A percentile compares a stretch with the other conserved stretches of the same genome.
phyloP scores from a whole-genome alignment of 768 basidiomycete species.

The Kwoniella newhampshirensis region DNA sequence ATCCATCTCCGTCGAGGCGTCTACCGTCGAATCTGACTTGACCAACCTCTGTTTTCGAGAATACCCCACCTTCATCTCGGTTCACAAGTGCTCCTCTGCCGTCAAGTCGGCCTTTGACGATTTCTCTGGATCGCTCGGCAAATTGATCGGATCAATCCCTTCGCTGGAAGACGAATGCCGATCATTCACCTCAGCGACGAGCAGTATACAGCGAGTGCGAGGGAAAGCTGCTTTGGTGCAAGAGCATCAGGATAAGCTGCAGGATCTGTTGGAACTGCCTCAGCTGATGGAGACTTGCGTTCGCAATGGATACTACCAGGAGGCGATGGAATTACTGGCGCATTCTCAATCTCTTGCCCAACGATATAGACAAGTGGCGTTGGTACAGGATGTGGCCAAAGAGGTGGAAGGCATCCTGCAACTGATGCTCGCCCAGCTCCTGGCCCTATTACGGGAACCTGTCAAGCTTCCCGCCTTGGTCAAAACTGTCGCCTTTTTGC shows the following conservation, averaged over 20 bases:
- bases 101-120: slow-evolving; percentile 71
- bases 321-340: slow-evolving; percentile 78
- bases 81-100: slow-evolving; percentile 74
- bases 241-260: slow-evolving; percentile 89
- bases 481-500: slow-evolving; percentile 83
- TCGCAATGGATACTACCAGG: slow-evolving; percentile 85
- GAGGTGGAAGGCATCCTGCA: slow-evolving; percentile 52
- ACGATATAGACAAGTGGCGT: slow-evolving; percentile 56
- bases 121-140: slow-evolving; percentile 70
- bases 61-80: slow-evolving; percentile 86
- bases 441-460: slow-evolving; percentile 75
- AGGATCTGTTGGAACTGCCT: slow-evolving; percentile 87
- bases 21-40: slow-evolving; percentile 82
- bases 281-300: slow-evolving; percentile 89
- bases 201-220: slow-evolving; percentile 68
- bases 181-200: slow-evolving; percentile 71
- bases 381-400: slow-evolving; percentile 62
- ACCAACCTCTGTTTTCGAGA: slow-evolving; percentile 87
- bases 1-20: slow-evolving; percentile 74
- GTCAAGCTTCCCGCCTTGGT: slow-evolving; percentile 84
- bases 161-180: slow-evolving; percentile 71
- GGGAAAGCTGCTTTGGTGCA: slow-evolving; percentile 77
- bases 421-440: slow-evolving; percentile 71
- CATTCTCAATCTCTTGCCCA: slow-evolving; percentile 64
- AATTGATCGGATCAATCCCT: slow-evolving; percentile 67